These are phyloP conservation scores for Fusarium haematococcum DNA, from an alignment of 2,329 filamentous ascomycete species.

Conservation along the genomic window DNA sequence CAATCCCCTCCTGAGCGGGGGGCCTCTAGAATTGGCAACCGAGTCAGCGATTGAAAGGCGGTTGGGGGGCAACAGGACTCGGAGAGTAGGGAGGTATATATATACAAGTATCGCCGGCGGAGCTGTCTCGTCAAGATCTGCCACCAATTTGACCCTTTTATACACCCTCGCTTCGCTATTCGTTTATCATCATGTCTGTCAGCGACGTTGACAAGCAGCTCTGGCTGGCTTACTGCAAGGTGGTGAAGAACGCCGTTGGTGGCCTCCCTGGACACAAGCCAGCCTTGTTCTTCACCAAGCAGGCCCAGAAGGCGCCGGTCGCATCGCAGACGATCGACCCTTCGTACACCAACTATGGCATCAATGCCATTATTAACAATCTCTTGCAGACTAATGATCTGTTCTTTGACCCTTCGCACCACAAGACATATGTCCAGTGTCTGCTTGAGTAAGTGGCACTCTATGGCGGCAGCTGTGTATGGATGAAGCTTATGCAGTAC, in stretches of 20 bases:
- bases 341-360: constrained; percentile 30
- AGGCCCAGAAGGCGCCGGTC: constrained; percentile 34
- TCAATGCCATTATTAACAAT: constrained; percentile 34
- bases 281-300: constrained; percentile 37
- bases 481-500: not conserved
- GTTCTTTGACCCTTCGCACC: constrained; percentile 33
- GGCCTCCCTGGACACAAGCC: constrained; percentile 35
- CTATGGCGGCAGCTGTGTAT: fast-evolving
- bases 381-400: constrained; percentile 29
- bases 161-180: not conserved
- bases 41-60: not conserved
- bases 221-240: constrained; percentile 36
- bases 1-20: not conserved
- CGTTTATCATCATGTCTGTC: constrained; percentile 3
- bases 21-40: not conserved
- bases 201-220: constrained; percentile 27
- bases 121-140: not conserved
- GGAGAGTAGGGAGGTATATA: not conserved
- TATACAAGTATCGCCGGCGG: not conserved
- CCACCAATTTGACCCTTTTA: not conserved
- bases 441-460: constrained; percentile 23
- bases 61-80: not conserved
- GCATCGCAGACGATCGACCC: constrained; percentile 28
- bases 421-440: constrained; percentile 33
- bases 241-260: constrained; percentile 31